Evolutionary conservation across 768 basidiomycete species (phyloP), one percentile per base, ranked within the genome.

Genomic region (Hemileccinum rubropunctum): DNA sequence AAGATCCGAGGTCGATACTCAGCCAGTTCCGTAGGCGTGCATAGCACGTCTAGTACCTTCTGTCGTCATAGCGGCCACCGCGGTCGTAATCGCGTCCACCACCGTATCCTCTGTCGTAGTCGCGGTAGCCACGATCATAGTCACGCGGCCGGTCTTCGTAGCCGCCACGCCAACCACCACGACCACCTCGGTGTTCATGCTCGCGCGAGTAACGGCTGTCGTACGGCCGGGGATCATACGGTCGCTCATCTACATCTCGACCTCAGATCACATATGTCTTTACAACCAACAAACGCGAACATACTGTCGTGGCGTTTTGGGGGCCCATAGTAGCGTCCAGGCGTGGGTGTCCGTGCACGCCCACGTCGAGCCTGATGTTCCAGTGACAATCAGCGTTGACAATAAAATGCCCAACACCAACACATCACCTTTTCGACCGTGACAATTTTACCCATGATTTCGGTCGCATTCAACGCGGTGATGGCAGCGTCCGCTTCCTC

Each of bases 401-500:
- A 50, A 18, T 45, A 21, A 27, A 44, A n/a, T 0, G 1, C 5
- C 36, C 1, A 35, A 45, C 7, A 26, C 7, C 5, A 39, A 20
- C 23, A 63, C 64, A 11, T 30, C 44, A 89, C 91, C 77, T 87
- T 94, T 73, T 94, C 90, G n/a, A 99, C 88, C 51, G 78, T 88
- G 47, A 93, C 78, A 27, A 79, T 74, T 73, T 93, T 95, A 47
- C 95, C 97, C 77, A 88, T 83, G 38, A 98, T 68, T 35, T 93
- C 91, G 41, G 88, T 86, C 20, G 79, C 79, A 65, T 92, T 89
- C 47, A 98, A 74, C 6, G 85, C 86, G 32, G 88, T 82, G 54
- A 98, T 83, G 48, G 89, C 91, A 38, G 92, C 91, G 38, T 95
- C 90, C 6, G 95, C 97, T 61, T 97, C 95, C 60, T 95, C 95